Evolutionary conservation across 1,139 yeast genomes (phyloP), one percentile per base, ranked within the genome.

Genomic region (Yamadazyma taylorii): DNA sequence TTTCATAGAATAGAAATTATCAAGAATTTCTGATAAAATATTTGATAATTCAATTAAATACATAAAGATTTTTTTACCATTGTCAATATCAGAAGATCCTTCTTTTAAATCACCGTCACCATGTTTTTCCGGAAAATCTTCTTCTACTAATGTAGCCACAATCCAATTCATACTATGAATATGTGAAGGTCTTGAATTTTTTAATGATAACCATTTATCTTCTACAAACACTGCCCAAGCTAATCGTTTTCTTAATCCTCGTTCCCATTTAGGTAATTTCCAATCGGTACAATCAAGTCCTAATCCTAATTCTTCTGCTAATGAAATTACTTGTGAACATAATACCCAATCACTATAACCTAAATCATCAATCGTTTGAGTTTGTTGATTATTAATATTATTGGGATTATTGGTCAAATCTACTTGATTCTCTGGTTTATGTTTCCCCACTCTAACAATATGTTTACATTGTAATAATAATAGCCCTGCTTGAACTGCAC

Each of bases 161-260:
- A 80, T 63, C 92, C 94, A 85, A 54, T 85, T 84, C 39, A 69
- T 61, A 10, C 79, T 81, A 39, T 78, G 66, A 5, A 78, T 73
- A 60, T 87, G 96, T 0, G 95, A 81, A 1, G 95, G 94, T 33
- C 96, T 66, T 0, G 90, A 77, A 53, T 87, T 92, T 41, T 79
- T 77, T 31, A 88, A 62, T 1, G 95, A 69, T 4, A 83, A 69
- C 97, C 97, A 89, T 55, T 88, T 87, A 52, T 87, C 96, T 58
- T 87, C 95, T 39, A 85, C 69, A 70, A 79, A 88, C 1, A 87
- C 94, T 0, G 96, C 96, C 97, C 97, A 89, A 0, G 96, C 95
- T 35, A 89, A 62, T 39, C 96, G 69, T 50, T 87, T 78, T 36
- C 97, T 69, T 33, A 89, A 62, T 2, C 94, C 92, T 37, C 95